Base-by-base conservation (phyloP, 768 basidiomycete species). In the Dacryopinax primogenitus region DNA sequence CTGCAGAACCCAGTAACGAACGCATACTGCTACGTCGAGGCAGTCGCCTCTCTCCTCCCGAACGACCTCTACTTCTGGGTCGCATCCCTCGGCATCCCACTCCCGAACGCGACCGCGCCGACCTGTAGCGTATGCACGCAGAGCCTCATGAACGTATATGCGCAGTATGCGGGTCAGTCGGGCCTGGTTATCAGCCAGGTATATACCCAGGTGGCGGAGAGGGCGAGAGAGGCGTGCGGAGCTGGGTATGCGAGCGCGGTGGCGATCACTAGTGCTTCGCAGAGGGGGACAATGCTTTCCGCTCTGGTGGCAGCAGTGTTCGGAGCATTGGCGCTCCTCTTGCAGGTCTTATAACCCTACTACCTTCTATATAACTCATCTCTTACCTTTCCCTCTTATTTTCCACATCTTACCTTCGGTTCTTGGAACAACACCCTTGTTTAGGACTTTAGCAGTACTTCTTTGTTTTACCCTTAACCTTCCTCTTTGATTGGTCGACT, bases 41-140 rank as follows among this genome's bases (percentile, higher is more conserved):
- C 90, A 15, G 80, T 83, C 23, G 77, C 75, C 34, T 78, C 78
- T 67, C 33, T 78, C 1, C 82, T 84, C 65, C 82, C 86, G 0
- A 80, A 84, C 23, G 87, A 88, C 71, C 73, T 84, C n/a, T 89
- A 85, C 77, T 82, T 84, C 73, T 92, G 88, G 76, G 74, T 77
- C 35, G 78, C 92, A 12, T 85, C 86, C 1, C 79, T 86, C 12
- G 88, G 85, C 13, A 74, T 78, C 26, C 64, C 69, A 12, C 75
- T 89, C 0, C 84, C 85, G 3, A 77, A 79, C 65, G 74, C 74
- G 23, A 77, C 81, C 16, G 73, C 69, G 18, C 81, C 80, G 18
- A 78, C 82, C 16, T 92, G 90, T 72, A 85, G 83, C 1, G 66
- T 78, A 3, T 92, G 90, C 73, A 82, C 82, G 23, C 80, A 82